Conservation (phyloP, 441 rosid genomes). For the Arabidopsis hybrid region DNA sequence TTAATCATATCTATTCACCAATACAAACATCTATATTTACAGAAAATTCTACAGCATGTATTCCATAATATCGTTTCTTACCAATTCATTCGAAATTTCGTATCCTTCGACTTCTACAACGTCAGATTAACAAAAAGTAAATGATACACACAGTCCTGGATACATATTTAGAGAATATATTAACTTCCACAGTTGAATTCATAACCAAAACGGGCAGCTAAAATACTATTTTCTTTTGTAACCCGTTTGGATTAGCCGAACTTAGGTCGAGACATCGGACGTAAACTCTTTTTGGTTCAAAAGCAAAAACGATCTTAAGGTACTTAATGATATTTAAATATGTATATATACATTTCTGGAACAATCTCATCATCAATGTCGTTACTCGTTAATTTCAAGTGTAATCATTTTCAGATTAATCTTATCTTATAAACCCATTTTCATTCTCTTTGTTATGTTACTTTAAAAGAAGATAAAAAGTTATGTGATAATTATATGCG, state of each 20-base stretch:
- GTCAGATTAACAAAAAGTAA: neutral
- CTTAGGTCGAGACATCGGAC: neutral
- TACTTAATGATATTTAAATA: neutral
- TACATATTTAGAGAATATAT: neutral
- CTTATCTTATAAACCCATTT: constrained; percentile 35
- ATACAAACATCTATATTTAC: neutral
- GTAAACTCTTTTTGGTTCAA: neutral
- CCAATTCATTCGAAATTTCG: neutral
- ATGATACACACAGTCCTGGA: no score
- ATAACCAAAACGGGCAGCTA: neutral
- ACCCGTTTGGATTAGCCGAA: neutral
- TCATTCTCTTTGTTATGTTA: constrained; percentile 8
- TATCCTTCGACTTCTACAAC: neutral
- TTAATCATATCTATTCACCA: neutral
- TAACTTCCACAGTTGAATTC: neutral
- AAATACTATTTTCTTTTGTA: constrained; percentile 2
- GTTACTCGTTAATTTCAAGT: constrained; percentile 29
- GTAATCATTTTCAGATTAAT: constrained; percentile 37
- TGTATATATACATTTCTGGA: constrained; percentile 30
- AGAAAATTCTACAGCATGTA: neutral
- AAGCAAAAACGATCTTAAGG: constrained; percentile 4
- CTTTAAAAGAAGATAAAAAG: constrained; percentile 30
- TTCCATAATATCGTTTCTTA: neutral
- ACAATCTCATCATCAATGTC: constrained; percentile 33
- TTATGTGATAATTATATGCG: constrained; percentile 31